Base-by-base conservation (phyloP, 2,329 filamentous ascomycete genomes). In the Rhynchosporium secalis region DNA sequence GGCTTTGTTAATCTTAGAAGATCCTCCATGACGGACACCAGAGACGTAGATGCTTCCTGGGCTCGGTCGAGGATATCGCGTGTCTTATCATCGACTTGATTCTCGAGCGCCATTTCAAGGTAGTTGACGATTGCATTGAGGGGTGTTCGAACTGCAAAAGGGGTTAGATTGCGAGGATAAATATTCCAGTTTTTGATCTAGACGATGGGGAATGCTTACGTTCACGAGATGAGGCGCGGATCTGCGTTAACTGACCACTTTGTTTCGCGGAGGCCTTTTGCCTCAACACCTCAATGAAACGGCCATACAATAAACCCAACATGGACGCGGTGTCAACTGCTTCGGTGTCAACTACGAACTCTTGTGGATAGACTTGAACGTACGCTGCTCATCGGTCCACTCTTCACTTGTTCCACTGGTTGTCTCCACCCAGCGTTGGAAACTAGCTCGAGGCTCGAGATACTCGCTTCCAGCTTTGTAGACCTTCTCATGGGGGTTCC, bases 201-300 rank as follows among this genome's bases (percentile, higher is more conserved):
- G 20, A 20, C 20, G 20, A 20, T 26, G n/a, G 31, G 33, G 1
- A 15, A 12, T 3, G 49, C 58, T 49, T 41, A 61, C 58, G 38
- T 41, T 70, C 68, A 28, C 65, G 66, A 33, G 67, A 65, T 1
- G 69, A 67, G 46, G 70, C 69, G 9, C 63, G 63, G 13, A 72
- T 68, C 13, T 68, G 62, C 10, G 67, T 65, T 45, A 70, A 54
- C 31, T 58, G 63, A 41, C 59, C 65, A n/a, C 55, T 66, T 31
- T 67, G 63, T 13, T 56, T 58, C 6, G 67, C 55, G 12, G 65
- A 59, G 33, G 63, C 65, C 46, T 70, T 70, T 49, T 63, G 61
- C 41, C 65, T 59, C 65, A 68, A 71, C 6, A 70, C 66, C 20
- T 71, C 69, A 31, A 68, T 67, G 54, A 71, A 71, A 55, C 66